Evolutionary conservation across 305 asterid species (phyloP), one percentile per base, ranked within the genome.

Genomic region (Rubia occidens): DNA sequence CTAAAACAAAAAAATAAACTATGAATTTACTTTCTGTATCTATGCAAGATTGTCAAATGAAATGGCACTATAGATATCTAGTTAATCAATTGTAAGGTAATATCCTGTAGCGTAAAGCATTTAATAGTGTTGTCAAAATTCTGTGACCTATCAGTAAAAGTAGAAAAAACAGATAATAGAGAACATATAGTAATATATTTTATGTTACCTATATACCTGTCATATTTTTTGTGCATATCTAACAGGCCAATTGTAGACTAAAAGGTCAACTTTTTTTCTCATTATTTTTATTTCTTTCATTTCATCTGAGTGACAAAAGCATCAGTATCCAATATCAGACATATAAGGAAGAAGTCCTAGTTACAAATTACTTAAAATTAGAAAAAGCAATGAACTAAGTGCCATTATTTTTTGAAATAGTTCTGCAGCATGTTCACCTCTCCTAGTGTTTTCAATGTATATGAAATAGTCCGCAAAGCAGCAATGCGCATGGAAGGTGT

Each of bases 401-500:
- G 5, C 26, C 60, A 51, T 8, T 51, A 51, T 17, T 9, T 20
- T 49, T 26, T 15, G 8, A 64, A 72, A 39, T 64, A 1, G 29
- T 24, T 64, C 56, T 15, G 8, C 39, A 71, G 75, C 77, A 62
- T 77, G 66, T 75, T 83, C 77, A 95, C 99, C 98, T 95, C 99
- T 77, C 96, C 99, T 71, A 95, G 85, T 81, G 96, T 95, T 80
- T 78, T 91, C 81, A 91, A 74, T 65, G 87, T 87, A 83, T 95
- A 88, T 14, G 96, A 86, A 63, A 95, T 76, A 72, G 96, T 91
- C 64, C 97, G 85, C 67, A 95, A 80, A 68, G 88, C 86, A 80
- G 95, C 97, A 74, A 95, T 84, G 59, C 79, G 82, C 95, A 95
- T 86, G 81, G 96, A 89, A 76, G 99, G 95, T 79, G 94, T 84